Conservation (phyloP, 495 filamentous ascomycete genomes). For the Immersiella caudata region DNA sequence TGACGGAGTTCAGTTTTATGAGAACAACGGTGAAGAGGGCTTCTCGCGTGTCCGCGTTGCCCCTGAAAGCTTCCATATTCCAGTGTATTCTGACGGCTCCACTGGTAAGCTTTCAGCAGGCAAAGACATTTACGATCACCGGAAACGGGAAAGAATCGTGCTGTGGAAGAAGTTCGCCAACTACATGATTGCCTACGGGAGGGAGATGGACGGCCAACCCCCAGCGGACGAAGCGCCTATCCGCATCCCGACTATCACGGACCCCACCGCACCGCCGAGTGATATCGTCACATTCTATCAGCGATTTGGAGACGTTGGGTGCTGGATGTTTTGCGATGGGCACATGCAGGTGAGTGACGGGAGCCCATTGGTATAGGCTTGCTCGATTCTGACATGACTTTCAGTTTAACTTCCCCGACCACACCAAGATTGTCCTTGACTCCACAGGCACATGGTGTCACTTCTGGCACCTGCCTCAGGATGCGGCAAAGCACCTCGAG, state of each 20-base stretch:
- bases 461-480: constrained; percentile 78
- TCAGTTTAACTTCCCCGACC: constrained; percentile 95
- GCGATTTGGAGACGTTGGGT: constrained; percentile 80
- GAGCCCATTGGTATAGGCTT: neutral
- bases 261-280: constrained; percentile 44
- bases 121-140: constrained; percentile 62
- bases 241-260: constrained; percentile 57
- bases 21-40: constrained; percentile 68
- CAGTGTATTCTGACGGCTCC: constrained; percentile 54
- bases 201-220: constrained; percentile 50
- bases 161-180: constrained; percentile 91
- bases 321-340: constrained; percentile 88
- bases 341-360: constrained; percentile 67
- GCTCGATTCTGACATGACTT: neutral
- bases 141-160: constrained; percentile 72
- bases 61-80: constrained; percentile 61
- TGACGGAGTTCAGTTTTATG: constrained; percentile 74
- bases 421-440: constrained; percentile 88
- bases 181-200: constrained; percentile 77
- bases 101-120: constrained; percentile 56
- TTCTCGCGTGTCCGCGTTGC: constrained; percentile 64
- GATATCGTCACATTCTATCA: constrained; percentile 88
- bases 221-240: constrained; percentile 43
- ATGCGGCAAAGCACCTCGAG: constrained; percentile 65
- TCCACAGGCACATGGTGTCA: constrained; percentile 75